These are phyloP conservation scores for Lathyrus oleraceus DNA, from an alignment of 306 rosid genomes.

Conservation along the genomic window DNA sequence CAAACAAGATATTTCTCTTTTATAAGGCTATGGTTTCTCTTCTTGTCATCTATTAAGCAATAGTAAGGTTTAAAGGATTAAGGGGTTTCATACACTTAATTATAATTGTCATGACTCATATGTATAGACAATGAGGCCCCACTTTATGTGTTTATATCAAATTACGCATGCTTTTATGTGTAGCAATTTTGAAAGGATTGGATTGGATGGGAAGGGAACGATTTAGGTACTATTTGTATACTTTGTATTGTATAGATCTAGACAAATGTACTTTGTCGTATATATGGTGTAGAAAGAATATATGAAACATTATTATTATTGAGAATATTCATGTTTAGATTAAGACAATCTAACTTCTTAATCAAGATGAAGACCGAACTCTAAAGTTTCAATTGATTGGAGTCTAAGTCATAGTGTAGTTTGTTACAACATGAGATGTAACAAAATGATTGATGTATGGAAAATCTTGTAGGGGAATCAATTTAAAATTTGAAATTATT, in stretches of 20 bases:
- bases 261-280: conserved; percentile 37
- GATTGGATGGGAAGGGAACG: background rate
- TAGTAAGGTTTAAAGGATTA: conserved; percentile 22
- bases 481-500: background rate
- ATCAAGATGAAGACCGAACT: conserved; percentile 17
- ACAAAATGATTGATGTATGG: background rate
- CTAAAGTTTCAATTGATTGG: background rate
- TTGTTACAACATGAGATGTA: background rate
- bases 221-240: conserved; percentile 32
- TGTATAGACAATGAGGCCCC: conserved; percentile 41
- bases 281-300: conserved; percentile 24
- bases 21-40: conserved; percentile 30
- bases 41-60: conserved; percentile 22
- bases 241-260: conserved; percentile 33
- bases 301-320: conserved; percentile 28
- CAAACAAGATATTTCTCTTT: conserved; percentile 6
- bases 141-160: conserved; percentile 28
- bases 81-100: conserved; percentile 10
- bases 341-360: conserved; percentile 25
- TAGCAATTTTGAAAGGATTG: conserved; percentile 29
- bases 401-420: background rate
- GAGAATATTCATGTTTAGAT: conserved; percentile 27
- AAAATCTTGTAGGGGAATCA: background rate
- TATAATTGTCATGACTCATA: conserved; percentile 22
- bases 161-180: conserved; percentile 33